Percentiles rank a stretch among this genome's conserved stretches.
Conservation (phyloP, 345 rosid genomes). For the Lagerstroemia speciosa region DNA sequence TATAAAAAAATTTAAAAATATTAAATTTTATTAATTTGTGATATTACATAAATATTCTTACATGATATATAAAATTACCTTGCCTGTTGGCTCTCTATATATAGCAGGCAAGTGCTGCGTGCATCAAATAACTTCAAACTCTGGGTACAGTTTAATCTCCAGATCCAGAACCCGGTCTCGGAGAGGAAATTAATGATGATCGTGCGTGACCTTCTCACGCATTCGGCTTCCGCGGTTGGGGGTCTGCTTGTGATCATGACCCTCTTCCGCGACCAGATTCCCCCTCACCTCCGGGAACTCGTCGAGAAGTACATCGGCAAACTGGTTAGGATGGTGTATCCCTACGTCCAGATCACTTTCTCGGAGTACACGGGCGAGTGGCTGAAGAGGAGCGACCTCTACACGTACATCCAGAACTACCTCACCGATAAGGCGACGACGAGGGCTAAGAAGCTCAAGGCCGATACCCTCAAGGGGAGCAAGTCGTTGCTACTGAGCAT, state of each 20-base stretch:
- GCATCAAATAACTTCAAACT: too few relatives aligned
- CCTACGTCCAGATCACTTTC: slow-evolving; percentile 16
- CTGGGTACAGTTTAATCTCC: neutral
- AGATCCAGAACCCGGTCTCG: neutral
- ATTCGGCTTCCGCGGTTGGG: neutral
- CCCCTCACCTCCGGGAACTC: slow-evolving; percentile 1
- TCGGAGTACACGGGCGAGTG: slow-evolving; percentile 5
- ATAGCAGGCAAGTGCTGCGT: too few relatives aligned
- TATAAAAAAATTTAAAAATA: too few relatives aligned
- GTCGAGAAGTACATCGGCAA: slow-evolving; percentile 2
- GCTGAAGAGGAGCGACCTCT: slow-evolving; percentile 5
- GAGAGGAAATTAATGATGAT: neutral
- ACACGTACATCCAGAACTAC: slow-evolving; percentile 11
- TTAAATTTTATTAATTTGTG: too few relatives aligned
- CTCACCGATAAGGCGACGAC: slow-evolving; percentile 9
- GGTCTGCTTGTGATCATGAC: slow-evolving; percentile 1
- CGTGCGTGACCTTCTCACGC: slow-evolving; percentile 2
- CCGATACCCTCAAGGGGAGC: slow-evolving; percentile 8
- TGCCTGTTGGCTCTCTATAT: too few relatives aligned
- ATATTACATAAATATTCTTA: too few relatives aligned
- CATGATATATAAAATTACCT: too few relatives aligned
- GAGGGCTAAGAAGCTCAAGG: slow-evolving; percentile 11
- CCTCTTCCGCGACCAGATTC: slow-evolving; percentile 8
- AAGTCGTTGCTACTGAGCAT: slow-evolving; percentile 10
- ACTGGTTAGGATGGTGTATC: slow-evolving; percentile 1